Evolutionary conservation across 164 flowering plant species (phyloP), one percentile per base, ranked within the genome.

Genomic region (Magnolia officinalis): DNA sequence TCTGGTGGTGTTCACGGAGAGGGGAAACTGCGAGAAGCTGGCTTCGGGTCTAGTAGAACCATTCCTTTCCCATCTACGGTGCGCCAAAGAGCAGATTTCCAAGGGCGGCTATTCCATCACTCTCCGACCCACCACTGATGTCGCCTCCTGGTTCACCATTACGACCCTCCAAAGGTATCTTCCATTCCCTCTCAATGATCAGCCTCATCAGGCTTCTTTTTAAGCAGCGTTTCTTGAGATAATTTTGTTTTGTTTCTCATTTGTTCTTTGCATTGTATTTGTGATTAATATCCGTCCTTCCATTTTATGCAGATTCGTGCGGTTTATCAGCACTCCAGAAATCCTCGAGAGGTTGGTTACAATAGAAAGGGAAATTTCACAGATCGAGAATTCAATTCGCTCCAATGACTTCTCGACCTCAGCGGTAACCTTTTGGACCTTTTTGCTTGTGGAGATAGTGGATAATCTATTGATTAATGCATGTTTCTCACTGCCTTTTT

Each of bases 51-150:
- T 95, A 13, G 70, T 95, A 0, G 89, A 91, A 31, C 97, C 95
- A 9, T 95, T 92, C 78, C 45, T 93, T 64, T 70, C 82, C 0
- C 97, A 93, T 85, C 84, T 94, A 4, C 79, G 81, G 75, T 74
- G 72, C 14, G 98, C 94, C 0, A 91, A 87, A 74, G 95, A 91
- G 67, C 92, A 92, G 89, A 89, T 92, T 77, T 80, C 90, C 8
- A 91, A 87, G 88, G 98, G 98, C 0, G 97, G 97, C 6, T 94
- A 94, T 70, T 94, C 98, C 16, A 88, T 94, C 50, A 84, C 87
- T 37, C 92, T 92, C 71, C 86, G 85, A 4, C 76, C 86, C 0
- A n/a, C 75, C 13, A 4, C 75, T 2, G 29, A 4, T 23, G 72
- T 74, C 66, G 58, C 88, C 23, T 74, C 83, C 61, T 94, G 97